A percentile compares a stretch with the other conserved stretches of the same genome.
These are phyloP conservation scores for Eucalyptus virginea DNA, from an alignment of 345 rosid species.

Conservation along the genomic window DNA sequence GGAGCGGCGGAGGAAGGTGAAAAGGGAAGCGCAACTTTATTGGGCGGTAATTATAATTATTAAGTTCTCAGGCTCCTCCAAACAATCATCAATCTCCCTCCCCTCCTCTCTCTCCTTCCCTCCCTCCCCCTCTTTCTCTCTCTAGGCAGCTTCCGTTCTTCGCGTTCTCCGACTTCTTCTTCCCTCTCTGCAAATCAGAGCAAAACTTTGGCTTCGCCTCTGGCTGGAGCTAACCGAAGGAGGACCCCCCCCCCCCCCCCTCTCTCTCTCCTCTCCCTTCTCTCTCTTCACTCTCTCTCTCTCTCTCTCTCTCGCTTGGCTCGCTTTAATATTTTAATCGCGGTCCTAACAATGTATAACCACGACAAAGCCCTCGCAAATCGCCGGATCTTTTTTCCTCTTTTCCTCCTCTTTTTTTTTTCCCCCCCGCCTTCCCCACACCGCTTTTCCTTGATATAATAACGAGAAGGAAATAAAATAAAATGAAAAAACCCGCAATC, in stretches of 20 bases:
- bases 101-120: rapidly evolving
- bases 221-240: not conserved
- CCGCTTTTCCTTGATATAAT: not conserved
- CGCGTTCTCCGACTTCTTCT: not conserved
- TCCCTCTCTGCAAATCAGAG: conserved; percentile 1
- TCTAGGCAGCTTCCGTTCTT: not conserved
- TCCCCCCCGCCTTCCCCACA: not conserved
- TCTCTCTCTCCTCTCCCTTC: not conserved
- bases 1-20: conserved; percentile 1
- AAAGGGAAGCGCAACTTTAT: not conserved
- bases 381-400: not conserved
- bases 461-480: no score
- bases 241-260: not conserved
- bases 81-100: not conserved
- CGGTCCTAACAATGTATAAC: not conserved
- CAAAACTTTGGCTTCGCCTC: not conserved
- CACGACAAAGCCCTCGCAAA: not conserved
- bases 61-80: not conserved
- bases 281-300: not conserved
- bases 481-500: not conserved
- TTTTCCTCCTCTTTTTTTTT: not conserved
- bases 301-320: not conserved
- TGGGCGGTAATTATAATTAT: not conserved
- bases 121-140: not conserved
- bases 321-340: not conserved